A percentile compares a stretch with the other conserved stretches of the same genome.
Evolutionary conservation across 2,329 filamentous ascomycete genomes (phyloP).

Genomic region (Penicillium sp.): DNA sequence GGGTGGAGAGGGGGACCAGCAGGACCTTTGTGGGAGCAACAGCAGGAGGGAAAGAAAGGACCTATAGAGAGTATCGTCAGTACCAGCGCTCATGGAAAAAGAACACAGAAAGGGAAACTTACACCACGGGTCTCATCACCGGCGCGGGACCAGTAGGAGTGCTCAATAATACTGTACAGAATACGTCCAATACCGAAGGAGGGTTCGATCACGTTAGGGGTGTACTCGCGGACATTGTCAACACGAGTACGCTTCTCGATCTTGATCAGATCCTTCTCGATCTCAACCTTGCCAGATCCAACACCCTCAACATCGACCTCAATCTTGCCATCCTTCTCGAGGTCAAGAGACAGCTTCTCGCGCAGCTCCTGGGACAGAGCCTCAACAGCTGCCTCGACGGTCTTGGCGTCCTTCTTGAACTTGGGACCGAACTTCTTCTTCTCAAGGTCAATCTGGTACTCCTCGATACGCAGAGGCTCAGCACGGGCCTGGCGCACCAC

Average conservation of each 20-base stretch:
- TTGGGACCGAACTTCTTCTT: slow-evolving; percentile 95
- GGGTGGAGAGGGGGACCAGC: slow-evolving; percentile 81
- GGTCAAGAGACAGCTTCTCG: slow-evolving; percentile 72
- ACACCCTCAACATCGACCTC: slow-evolving; percentile 69
- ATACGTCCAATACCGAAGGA: slow-evolving; percentile 97
- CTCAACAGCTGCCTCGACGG: slow-evolving; percentile 75
- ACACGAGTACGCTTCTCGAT: slow-evolving; percentile 81
- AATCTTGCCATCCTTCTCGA: slow-evolving; percentile 73
- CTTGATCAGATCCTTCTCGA: slow-evolving; percentile 74
- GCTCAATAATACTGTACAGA: slow-evolving; percentile 88
- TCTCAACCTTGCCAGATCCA: slow-evolving; percentile 70
- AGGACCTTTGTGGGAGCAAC: slow-evolving; percentile 95
- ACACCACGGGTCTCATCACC: slow-evolving; percentile 83
- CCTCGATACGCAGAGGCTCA: slow-evolving; percentile 75
- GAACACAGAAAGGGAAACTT: slow-evolving; percentile 47
- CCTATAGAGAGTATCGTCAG: slow-evolving; percentile 41
- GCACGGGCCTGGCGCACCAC: slow-evolving; percentile 79
- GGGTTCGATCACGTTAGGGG: slow-evolving; percentile 93
- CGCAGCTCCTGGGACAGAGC: slow-evolving; percentile 76
- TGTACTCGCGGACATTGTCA: slow-evolving; percentile 86
- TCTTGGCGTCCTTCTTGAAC: slow-evolving; percentile 92
- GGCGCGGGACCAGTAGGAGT: slow-evolving; percentile 89
- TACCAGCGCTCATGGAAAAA: not conserved
- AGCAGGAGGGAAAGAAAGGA: slow-evolving; percentile 71
- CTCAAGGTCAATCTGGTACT: slow-evolving; percentile 84